Base-by-base conservation (phyloP, 2,329 filamentous ascomycete genomes). In the Pyricularia sp. region DNA sequence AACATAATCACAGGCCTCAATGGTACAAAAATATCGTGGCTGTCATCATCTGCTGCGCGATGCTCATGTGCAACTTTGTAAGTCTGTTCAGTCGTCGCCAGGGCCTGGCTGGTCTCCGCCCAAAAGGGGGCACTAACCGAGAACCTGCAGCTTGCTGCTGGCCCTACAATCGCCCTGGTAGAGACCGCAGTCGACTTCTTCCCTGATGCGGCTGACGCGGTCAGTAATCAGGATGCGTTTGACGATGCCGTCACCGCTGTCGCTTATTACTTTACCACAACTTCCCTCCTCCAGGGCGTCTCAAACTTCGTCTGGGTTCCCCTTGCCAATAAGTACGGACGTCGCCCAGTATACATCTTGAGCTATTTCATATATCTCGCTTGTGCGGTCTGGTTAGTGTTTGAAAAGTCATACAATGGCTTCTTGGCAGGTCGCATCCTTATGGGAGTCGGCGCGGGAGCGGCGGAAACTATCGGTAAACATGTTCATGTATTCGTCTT, bases 61-160 rank as follows among this genome's bases (percentile, higher is more conserved):
- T 87, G 78, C 78, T 85, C 70, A 80, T 86, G 75, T 84, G 81
- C 76, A 87, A 86, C 74, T 86, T 86, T 71, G 58, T 61, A 26
- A 61, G 25, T n/a, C n/a, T 23, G n/a, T 17, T 20, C 23, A 11
- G 9, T 26, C 5, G 6, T 12, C n/a, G 3, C 4, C n/a, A 26
- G 4, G 6, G 2, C 9, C 11, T 25, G 20, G 9, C 20, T 12
- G 9, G 9, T 26, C 12, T 14, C 6, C 9, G 58, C n/a, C 9
- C 58, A 11, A 12, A 61, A 61, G 2, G 7, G 20, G 23, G 12
- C 58, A 61, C 25, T 26, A 9, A 61, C n/a, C n/a, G n/a, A 23
- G 1, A 12, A 26, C 58, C 58, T 61, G 10, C 58, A 61, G 58
- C 76, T 87, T 4, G 84, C 84, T 0, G 85, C 84, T n/a, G 85